phyloP scores from a whole-genome alignment of 2,329 filamentous ascomycete species.

The Alternaria sp. region DNA sequence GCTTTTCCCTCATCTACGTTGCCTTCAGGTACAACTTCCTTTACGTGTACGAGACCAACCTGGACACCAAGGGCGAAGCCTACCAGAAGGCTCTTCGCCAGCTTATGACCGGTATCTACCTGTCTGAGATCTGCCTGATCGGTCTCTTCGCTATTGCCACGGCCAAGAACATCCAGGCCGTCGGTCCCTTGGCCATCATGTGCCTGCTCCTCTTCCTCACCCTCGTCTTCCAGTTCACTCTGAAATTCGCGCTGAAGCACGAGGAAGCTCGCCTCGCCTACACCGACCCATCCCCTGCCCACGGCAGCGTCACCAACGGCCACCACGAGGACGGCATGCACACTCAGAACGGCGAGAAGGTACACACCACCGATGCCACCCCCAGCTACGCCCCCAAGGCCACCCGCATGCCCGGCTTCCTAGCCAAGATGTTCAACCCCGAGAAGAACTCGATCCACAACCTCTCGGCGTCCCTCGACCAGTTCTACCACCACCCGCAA shows the following conservation, averaged over 20 bases:
- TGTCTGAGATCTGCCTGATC: conserved; percentile 57
- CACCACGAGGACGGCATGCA: conserved; percentile 32
- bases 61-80: conserved; percentile 56
- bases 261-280: conserved; percentile 42
- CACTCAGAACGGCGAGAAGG: conserved; percentile 14
- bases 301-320: conserved; percentile 18
- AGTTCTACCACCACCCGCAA: conserved; percentile 42
- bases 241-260: conserved; percentile 41
- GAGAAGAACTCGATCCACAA: conserved; percentile 38
- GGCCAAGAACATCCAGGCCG: conserved; percentile 41
- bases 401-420: conserved; percentile 41
- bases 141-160: conserved; percentile 54
- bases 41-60: conserved; percentile 55
- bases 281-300: conserved; percentile 25
- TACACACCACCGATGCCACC: neutral
- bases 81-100: conserved; percentile 57
- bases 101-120: conserved; percentile 55
- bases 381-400: conserved; percentile 25
- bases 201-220: conserved; percentile 50
- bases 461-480: conserved; percentile 39
- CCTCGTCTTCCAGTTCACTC: conserved; percentile 49
- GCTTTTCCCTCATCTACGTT: conserved; percentile 54
- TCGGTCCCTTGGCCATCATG: conserved; percentile 53
- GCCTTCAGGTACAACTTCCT: conserved; percentile 58
- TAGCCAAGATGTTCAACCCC: conserved; percentile 42